Evolutionary conservation across 1,139 yeast species (phyloP).

Genomic region (Candida sp.): DNA sequence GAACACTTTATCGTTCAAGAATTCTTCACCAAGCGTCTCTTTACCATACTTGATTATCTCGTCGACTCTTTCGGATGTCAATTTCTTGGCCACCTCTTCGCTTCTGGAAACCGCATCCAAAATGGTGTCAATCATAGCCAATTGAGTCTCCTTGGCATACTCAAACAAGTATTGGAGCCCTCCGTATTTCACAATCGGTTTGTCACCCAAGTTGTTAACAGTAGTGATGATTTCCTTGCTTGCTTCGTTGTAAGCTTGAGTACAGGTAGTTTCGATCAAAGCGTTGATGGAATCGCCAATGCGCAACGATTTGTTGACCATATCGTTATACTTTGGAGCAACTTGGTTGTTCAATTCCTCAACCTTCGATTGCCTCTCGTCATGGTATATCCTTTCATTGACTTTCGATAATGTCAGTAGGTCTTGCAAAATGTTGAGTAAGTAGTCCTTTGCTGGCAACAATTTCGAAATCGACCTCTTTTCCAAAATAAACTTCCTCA

Average conservation of each 20-base stretch:
- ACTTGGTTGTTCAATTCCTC: constrained; percentile 53
- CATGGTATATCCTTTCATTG: constrained; percentile 59
- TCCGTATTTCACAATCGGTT: constrained; percentile 56
- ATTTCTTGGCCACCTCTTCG: constrained; percentile 68
- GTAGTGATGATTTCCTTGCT: constrained; percentile 56
- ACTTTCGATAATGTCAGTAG: constrained; percentile 59
- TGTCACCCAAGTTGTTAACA: constrained; percentile 60
- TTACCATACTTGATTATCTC: constrained; percentile 70
- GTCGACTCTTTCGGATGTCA: constrained; percentile 63
- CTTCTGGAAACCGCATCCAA: constrained; percentile 64
- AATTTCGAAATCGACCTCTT: constrained; percentile 89
- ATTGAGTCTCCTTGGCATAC: constrained; percentile 74
- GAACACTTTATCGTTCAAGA: constrained; percentile 67
- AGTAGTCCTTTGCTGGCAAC: constrained; percentile 89
- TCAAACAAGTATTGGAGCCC: constrained; percentile 72
- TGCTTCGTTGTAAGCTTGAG: constrained; percentile 64
- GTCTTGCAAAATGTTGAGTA: constrained; percentile 72
- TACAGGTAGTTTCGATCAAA: constrained; percentile 64
- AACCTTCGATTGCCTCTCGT: constrained; percentile 49
- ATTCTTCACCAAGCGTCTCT: constrained; percentile 58
- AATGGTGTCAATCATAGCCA: constrained; percentile 66
- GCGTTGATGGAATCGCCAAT: constrained; percentile 65
- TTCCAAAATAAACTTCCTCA: constrained; percentile 86
- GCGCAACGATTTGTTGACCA: constrained; percentile 53
- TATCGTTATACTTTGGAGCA: constrained; percentile 66